Evolutionary conservation across 441 rosid genomes (phyloP).

Genomic region (Pelargonium myrrhifolium): DNA sequence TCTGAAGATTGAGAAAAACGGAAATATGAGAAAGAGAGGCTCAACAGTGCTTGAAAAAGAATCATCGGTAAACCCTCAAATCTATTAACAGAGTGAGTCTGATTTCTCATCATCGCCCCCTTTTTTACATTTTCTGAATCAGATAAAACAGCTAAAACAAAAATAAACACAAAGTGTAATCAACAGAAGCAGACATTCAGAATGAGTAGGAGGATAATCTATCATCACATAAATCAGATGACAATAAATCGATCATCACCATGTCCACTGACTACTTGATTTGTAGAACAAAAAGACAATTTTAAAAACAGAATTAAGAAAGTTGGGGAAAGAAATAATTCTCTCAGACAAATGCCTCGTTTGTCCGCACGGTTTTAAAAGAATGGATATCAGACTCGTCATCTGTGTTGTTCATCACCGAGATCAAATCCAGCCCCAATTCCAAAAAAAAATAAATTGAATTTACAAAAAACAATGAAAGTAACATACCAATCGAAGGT

Average conservation of each 20-base stretch:
- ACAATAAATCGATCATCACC: slow-evolving; percentile 40
- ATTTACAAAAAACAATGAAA: neutral
- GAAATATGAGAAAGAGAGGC: neutral
- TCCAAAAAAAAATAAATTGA: neutral
- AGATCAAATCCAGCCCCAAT: slow-evolving; percentile 25
- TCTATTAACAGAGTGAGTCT: no score
- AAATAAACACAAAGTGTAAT: no score
- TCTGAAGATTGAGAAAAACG: neutral
- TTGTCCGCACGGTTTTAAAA: slow-evolving; percentile 58
- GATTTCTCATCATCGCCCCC: no score
- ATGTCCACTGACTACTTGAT: no score
- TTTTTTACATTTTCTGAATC: no score
- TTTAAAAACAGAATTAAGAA: neutral
- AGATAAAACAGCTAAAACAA: no score
- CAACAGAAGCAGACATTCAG: slow-evolving; percentile 39
- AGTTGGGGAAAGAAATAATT: neutral
- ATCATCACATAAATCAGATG: slow-evolving; percentile 38
- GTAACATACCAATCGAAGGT: neutral
- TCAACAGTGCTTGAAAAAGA: no score
- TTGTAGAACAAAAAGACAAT: no score
- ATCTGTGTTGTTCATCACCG: slow-evolving; percentile 70
- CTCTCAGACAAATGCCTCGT: slow-evolving; percentile 98
- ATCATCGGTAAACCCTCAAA: no score
- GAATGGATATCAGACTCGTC: slow-evolving; percentile 96
- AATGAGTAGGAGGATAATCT: slow-evolving; percentile 60